These are phyloP conservation scores for Sarocladiaceae sp. DNA, from an alignment of 2,329 filamentous ascomycete genomes.

Conservation along the genomic window DNA sequence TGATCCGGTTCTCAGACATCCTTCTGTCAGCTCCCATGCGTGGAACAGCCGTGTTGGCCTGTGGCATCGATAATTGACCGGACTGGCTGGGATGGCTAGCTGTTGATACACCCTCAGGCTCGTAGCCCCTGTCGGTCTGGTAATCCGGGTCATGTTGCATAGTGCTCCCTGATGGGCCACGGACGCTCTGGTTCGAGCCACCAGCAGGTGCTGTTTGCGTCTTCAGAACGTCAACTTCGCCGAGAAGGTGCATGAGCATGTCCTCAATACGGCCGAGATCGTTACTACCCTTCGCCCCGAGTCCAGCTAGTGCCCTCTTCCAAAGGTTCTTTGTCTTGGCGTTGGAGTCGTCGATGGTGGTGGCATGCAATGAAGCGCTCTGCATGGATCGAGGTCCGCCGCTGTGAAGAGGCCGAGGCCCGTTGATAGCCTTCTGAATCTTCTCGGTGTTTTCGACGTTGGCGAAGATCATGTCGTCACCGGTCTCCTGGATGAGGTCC, in stretches of 20 bases:
- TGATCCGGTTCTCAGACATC: slow-evolving; percentile 73
- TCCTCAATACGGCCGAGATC: slow-evolving; percentile 85
- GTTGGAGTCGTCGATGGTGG: slow-evolving; percentile 49
- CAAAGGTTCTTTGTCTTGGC: slow-evolving; percentile 91
- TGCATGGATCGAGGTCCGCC: slow-evolving; percentile 55
- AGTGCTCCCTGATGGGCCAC: slow-evolving; percentile 61
- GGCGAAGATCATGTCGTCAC: slow-evolving; percentile 78
- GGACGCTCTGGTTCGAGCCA: slow-evolving; percentile 32
- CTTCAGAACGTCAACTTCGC: slow-evolving; percentile 82
- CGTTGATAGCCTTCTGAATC: slow-evolving; percentile 74
- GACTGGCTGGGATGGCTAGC: slow-evolving; percentile 69
- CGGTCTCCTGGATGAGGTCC: slow-evolving; percentile 78
- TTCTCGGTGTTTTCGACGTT: slow-evolving; percentile 84
- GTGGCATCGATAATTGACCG: slow-evolving; percentile 62
- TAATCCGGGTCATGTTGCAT: slow-evolving; percentile 56
- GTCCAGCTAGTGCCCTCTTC: slow-evolving; percentile 82
- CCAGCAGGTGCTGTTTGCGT: slow-evolving; percentile 43
- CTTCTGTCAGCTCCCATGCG: slow-evolving; percentile 36
- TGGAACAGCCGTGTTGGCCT: slow-evolving; percentile 24
- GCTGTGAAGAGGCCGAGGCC: slow-evolving; percentile 75
- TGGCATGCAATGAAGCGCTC: slow-evolving; percentile 47
- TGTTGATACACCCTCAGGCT: slow-evolving; percentile 71
- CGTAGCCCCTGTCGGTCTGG: slow-evolving; percentile 69
- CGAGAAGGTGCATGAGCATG: slow-evolving; percentile 86
- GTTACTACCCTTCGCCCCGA: slow-evolving; percentile 80